Base-by-base conservation (phyloP, 257 asterid species). In the Thymus quinquecostatus region DNA sequence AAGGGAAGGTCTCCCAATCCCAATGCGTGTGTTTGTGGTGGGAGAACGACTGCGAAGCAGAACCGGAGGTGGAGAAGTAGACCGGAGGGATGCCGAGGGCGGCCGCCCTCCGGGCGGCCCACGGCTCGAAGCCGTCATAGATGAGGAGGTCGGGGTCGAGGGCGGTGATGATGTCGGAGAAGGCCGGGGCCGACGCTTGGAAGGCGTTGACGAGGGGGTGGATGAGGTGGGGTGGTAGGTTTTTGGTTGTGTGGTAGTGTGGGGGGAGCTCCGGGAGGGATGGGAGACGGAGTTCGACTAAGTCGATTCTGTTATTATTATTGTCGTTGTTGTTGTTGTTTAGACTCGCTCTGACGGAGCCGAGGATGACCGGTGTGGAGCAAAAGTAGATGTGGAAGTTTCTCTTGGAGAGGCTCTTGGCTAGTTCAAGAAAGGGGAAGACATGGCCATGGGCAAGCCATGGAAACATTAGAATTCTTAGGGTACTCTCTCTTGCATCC, bases 381-480 rank as follows among this genome's bases (percentile, higher is more conserved):
- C 83, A 81, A 2, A 83, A 71, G 76, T 65, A 70, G 1, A 80
- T 58, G 32, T 80, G 56, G 65, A 83, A 82, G 70, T 78, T 78
- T 77, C 32, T 74, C 2, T 71, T 21, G 56, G 87, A 49, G 55
- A 88, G 88, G 8, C 50, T 65, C 70, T 84, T 86, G 63, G 89
- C 84, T 28, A 86, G 82, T 58, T 88, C 88, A 10, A 74, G 74
- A 41, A 73, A 81, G 60, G 82, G 85, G 66, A 55, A 74, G 1
- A 81, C 50, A 59, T 77, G 80, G 8, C 79, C 81, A 64, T 74
- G 81, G 59, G 82, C 85, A 55, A 81, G 49, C 85, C 85, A 81
- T 74, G 85, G 85, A 49, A 81, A 81, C 70, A 81, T 60, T 2
- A 81, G 10, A 5, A 59, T 69, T 51, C 21, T 21, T 21, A 21